These are phyloP conservation scores for Venturia effusa DNA, from an alignment of 2,329 filamentous ascomycete genomes.

Conservation along the genomic window DNA sequence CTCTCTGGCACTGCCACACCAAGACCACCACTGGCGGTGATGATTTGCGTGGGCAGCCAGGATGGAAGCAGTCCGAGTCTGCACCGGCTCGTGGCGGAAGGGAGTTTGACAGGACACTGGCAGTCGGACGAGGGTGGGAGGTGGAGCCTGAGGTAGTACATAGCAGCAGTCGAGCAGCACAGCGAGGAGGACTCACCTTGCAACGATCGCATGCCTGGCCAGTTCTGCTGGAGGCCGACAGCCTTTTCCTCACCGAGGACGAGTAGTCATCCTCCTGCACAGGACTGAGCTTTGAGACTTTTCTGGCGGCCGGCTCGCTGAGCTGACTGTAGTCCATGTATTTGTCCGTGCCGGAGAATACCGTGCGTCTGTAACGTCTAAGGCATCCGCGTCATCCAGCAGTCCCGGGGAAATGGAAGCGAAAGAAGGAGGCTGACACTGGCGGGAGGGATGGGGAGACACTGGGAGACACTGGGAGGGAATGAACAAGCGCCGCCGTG, in stretches of 20 bases:
- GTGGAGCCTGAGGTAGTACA: too few species aligned
- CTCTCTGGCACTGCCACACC: not conserved
- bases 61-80: constrained; percentile 9
- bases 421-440: not conserved
- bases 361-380: constrained; percentile 5
- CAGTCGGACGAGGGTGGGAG: constrained; percentile 9
- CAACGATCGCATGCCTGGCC: constrained; percentile 84
- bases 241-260: constrained; percentile 40
- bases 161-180: too few species aligned
- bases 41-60: not conserved
- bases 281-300: not conserved
- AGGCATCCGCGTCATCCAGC: constrained; percentile 3
- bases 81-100: not conserved
- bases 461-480: not conserved
- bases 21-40: not conserved
- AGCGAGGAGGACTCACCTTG: constrained; percentile 47
- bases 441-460: not conserved
- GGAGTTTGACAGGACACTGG: not conserved
- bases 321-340: not conserved
- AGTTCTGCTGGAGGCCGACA: constrained; percentile 48
- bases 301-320: constrained; percentile 1
- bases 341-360: constrained; percentile 3
- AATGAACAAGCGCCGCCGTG: too few species aligned
- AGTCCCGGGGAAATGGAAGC: not conserved
- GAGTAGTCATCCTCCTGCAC: constrained; percentile 26